Conservation (phyloP, 139 green algal species). For the Trebouxia sp. region DNA sequence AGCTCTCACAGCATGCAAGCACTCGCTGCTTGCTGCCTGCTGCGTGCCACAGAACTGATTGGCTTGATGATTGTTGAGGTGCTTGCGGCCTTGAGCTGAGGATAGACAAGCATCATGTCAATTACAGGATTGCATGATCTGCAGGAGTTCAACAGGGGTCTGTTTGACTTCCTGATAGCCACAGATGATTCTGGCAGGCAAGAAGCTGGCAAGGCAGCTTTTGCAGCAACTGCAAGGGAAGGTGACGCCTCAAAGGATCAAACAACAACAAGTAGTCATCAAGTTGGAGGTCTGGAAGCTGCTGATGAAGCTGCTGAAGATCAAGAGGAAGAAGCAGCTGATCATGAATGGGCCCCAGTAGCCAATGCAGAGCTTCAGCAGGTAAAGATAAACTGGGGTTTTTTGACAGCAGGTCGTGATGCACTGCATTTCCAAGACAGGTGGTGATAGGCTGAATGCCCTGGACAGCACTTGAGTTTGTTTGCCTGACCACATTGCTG, state of each 20-base stretch:
- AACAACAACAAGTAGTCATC: neutral
- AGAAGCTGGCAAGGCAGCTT: neutral
- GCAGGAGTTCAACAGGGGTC: conserved; percentile 85
- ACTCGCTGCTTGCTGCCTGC: too few species aligned
- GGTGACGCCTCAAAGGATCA: neutral
- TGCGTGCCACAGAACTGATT: too few species aligned
- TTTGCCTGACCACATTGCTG: too few species aligned
- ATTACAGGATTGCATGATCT: neutral
- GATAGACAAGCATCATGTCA: too few species aligned
- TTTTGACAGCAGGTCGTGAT: too few species aligned
- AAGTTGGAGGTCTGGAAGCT: neutral
- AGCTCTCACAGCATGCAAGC: too few species aligned
- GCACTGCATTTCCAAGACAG: too few species aligned
- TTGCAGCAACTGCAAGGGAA: neutral
- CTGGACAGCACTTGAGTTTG: too few species aligned
- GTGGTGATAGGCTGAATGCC: too few species aligned
- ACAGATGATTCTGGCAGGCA: conserved; percentile 63
- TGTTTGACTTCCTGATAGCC: conserved; percentile 95
- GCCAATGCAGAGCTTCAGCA: neutral
- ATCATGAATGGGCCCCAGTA: conserved; percentile 2
- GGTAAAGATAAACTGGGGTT: too few species aligned
- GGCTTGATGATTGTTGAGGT: too few species aligned
- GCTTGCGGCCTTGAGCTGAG: too few species aligned
- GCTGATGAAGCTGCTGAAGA: neutral
- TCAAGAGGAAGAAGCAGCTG: neutral